phyloP scores from a whole-genome alignment of 2,329 filamentous ascomycete genomes.

The Alternaria tenuissima region DNA sequence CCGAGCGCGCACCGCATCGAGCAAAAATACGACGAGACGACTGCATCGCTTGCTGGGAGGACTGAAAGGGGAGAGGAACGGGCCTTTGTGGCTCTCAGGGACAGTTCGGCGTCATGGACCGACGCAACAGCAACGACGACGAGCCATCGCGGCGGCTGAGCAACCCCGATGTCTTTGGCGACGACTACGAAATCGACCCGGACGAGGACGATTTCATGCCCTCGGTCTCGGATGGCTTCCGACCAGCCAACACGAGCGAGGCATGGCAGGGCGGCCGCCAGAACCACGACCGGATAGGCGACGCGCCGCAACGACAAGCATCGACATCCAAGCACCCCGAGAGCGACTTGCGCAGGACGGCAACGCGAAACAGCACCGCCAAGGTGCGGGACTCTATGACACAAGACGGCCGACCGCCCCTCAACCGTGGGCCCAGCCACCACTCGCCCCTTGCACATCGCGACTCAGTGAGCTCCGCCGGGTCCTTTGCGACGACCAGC shows the following conservation, averaged over 20 bases:
- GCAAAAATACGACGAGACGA: constrained; percentile 18
- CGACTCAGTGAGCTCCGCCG: constrained; percentile 50
- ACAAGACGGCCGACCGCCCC: constrained; percentile 33
- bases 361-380: constrained; percentile 50
- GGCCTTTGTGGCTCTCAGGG: constrained; percentile 41
- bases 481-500: constrained; percentile 52
- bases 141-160: constrained; percentile 37
- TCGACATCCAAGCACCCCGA: constrained; percentile 32
- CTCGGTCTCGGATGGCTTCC: constrained; percentile 57
- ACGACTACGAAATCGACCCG: constrained; percentile 56
- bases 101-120: constrained; percentile 49
- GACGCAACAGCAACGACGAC: constrained; percentile 46
- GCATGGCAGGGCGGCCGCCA: constrained; percentile 29
- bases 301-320: constrained; percentile 33
- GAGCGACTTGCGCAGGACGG: constrained; percentile 40
- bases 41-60: constrained; percentile 29
- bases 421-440: constrained; percentile 33
- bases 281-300: constrained; percentile 33
- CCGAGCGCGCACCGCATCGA: constrained; percentile 22
- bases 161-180: constrained; percentile 58
- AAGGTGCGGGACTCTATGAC: constrained; percentile 40
- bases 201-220: constrained; percentile 54
- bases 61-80: constrained; percentile 32
- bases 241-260: constrained; percentile 46
- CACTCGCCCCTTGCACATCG: constrained; percentile 44